Base-by-base conservation (phyloP, 495 filamentous ascomycete genomes). In the Penicillium maclennaniae region DNA sequence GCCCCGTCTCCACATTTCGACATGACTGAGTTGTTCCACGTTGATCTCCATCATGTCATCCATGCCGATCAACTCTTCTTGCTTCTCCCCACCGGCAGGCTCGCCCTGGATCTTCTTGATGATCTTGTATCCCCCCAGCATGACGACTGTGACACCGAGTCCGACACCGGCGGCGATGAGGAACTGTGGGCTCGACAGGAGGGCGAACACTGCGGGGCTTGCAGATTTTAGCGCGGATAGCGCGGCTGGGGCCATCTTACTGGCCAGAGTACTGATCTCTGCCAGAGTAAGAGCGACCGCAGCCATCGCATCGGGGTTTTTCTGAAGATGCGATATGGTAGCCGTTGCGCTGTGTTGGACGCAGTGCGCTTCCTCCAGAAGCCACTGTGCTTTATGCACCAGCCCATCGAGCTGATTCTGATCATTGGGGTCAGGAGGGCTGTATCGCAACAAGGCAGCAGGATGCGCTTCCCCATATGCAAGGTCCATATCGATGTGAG, bases 41-140 rank as follows among this genome's bases (percentile, higher is more conserved):
- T 80, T 59, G 70, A 81, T 56, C 46, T 80, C 78, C 44, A 86
- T 73, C 64, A 81, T 72, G 39, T 84, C 84, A 21, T 86, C 82
- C 71, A 83, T 76, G 40, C 69, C 64, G 2, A 64, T 43, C 21
- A 43, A n/a, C 25, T 49, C 46, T 43, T 51, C 52, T 31, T 47
- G 40, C 41, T 34, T 44, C 8, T 39, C 44, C 42, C 43, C 16
- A 14, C 50, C 47, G 16, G 49, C 34, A 34, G 49, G 40, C 37
- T 59, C 70, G 49, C 59, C 60, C 44, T 79, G 72, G 56, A 97
- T 86, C 60, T 84, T 84, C 76, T 96, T 95, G 72, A 98, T 84
- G 62, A 98, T 96, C 75, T 93, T 96, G 80, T 88, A 96, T 14
- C 93, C 93, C 38, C 93, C 93, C 47, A 98, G 85, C 72, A 93